A percentile compares a stretch with the other conserved stretches of the same genome.
Conservation (phyloP, 1,284 basidiomycete species). For the Singerocomus inundabilis region DNA sequence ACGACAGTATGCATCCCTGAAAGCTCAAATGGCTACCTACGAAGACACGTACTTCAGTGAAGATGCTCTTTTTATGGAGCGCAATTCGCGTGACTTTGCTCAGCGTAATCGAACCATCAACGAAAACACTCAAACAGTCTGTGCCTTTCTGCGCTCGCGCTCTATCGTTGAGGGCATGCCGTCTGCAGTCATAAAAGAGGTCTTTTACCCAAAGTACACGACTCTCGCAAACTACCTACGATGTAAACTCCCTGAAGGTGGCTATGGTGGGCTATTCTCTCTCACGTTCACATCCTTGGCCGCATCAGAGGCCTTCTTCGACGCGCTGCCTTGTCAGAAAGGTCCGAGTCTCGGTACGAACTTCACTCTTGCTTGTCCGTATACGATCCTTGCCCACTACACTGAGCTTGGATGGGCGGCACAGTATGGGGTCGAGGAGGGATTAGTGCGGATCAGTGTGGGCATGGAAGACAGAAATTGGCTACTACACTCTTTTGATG, state of each 20-base stretch:
- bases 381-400: conserved; percentile 92
- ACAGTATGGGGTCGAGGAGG: conserved; percentile 80
- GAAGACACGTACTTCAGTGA: conserved; percentile 91
- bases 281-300: conserved; percentile 75
- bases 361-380: conserved; percentile 93
- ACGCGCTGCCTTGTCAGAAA: conserved; percentile 81
- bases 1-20: conserved; percentile 66
- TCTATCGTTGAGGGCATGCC: conserved; percentile 43
- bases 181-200: conserved; percentile 63
- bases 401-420: conserved; percentile 91
- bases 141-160: conserved; percentile 70
- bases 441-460: conserved; percentile 86
- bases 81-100: conserved; percentile 93
- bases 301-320: conserved; percentile 85
- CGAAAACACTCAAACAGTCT: conserved; percentile 79
- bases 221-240: conserved; percentile 73
- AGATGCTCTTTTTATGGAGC: conserved; percentile 96
- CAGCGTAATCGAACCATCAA: conserved; percentile 79
- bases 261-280: conserved; percentile 92
- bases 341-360: conserved; percentile 95
- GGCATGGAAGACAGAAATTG: conserved; percentile 80
- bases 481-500: conserved; percentile 62
- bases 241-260: conserved; percentile 60
- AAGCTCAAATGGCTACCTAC: conserved; percentile 62
- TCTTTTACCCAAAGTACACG: conserved; percentile 89